Evolutionary conservation across 441 rosid species (phyloP), one percentile per base, ranked within the genome.

Genomic region (Pelargonium australe): DNA sequence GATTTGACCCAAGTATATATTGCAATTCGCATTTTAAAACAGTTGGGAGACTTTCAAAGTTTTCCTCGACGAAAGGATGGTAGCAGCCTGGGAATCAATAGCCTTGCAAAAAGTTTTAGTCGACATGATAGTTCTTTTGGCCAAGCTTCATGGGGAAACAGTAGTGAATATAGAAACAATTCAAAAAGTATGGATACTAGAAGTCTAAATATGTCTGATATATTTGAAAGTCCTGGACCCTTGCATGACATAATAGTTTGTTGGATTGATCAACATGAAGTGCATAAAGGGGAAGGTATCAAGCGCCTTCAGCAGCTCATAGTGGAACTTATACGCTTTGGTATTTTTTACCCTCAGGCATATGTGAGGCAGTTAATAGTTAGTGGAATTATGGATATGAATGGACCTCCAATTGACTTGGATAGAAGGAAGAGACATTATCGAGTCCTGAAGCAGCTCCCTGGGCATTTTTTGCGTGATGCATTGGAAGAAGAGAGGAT

Each of bases 251-350:
- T 89, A 80, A 77, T 90, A 60, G 98, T 93, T 40, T 96, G 98
- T 76, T 96, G 98, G 98, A 91, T 96, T 47, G 99, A 96, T 84
- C 99, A 93, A 78, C 98, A 96, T 72, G 98, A 91, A 77, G 86
- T 83, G 64, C 86, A 82, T 67, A 87, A 76, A 73, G 88, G 92
- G 70, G 89, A 86, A 75, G 96, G 97, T 72, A 74, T 81, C 74
- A 89, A 89, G 80, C 85, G 88, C 65, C 78, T 93, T 81, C 98
- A 87, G 79, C 86, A 90, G 63, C 86, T 96, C 44, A 69, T 90
- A 8, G 83, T 84, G 72, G 99, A 96, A 77, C 97, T 96, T 68
- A 73, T 88, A 69, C 88, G 82, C 3, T 83, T 87, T 79, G 98
- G 99, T 66, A 85, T 96, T 64, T 93, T 96, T 75, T 81, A 82